A percentile compares a stretch with the other conserved stretches of the same genome.
Conservation (phyloP, 1,139 yeast species). For the Zygosaccharomyces sapae region DNA sequence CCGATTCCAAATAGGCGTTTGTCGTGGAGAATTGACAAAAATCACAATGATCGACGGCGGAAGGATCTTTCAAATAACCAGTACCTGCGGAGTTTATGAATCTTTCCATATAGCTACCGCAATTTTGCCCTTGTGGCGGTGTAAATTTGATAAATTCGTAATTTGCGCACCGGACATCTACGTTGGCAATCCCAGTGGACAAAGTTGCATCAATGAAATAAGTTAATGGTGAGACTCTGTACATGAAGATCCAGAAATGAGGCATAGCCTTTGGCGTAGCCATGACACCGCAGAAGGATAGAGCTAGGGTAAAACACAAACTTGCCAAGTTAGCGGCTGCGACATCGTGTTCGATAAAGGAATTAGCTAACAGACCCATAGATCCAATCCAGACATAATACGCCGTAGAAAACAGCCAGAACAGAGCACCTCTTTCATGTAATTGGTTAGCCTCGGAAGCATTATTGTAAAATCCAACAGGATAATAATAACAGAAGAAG, state of each 20-base stretch:
- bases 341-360: slow-evolving; percentile 58
- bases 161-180: slow-evolving; percentile 45
- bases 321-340: slow-evolving; percentile 70
- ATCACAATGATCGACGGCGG: slow-evolving; percentile 46
- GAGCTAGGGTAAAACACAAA: slow-evolving; percentile 59
- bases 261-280: slow-evolving; percentile 55
- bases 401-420: slow-evolving; percentile 54
- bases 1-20: slow-evolving; percentile 45
- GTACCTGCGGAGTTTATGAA: slow-evolving; percentile 47
- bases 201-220: slow-evolving; percentile 52
- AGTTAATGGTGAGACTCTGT: slow-evolving; percentile 64
- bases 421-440: slow-evolving; percentile 60
- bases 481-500: slow-evolving; percentile 76
- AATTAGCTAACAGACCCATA: slow-evolving; percentile 55
- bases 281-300: slow-evolving; percentile 81
- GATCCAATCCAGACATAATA: slow-evolving; percentile 61
- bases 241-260: slow-evolving; percentile 60
- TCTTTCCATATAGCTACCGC: slow-evolving; percentile 48
- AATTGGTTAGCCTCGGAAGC: slow-evolving; percentile 54
- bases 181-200: slow-evolving; percentile 50
- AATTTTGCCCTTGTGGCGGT: slow-evolving; percentile 49
- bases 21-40: slow-evolving; percentile 51
- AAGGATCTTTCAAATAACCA: slow-evolving; percentile 49
- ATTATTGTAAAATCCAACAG: slow-evolving; percentile 63
- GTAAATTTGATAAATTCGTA: slow-evolving; percentile 45